Percentiles rank a stretch among this genome's conserved stretches.
Evolutionary conservation across 1,139 yeast species (phyloP).

Genomic region (Taphrina flavorubra): DNA sequence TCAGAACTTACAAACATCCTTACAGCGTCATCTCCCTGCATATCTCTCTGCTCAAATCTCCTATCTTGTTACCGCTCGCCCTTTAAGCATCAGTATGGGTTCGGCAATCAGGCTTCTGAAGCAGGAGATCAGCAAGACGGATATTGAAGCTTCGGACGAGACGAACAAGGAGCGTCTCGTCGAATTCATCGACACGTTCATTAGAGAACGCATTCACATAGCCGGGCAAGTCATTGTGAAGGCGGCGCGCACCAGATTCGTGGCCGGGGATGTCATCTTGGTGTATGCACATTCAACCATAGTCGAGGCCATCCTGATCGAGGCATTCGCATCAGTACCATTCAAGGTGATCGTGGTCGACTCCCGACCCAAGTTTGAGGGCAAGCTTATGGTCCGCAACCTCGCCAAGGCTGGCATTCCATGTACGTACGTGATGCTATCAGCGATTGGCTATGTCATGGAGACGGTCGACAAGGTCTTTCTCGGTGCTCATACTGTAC

Average conservation of each 20-base stretch:
- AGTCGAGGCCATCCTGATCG: constrained; percentile 72
- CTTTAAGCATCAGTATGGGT: constrained; percentile 93
- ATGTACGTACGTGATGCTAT: constrained; percentile 76
- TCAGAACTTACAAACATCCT: constrained; percentile 65
- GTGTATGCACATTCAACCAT: constrained; percentile 91
- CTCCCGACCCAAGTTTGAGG: constrained; percentile 95
- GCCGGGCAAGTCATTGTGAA: constrained; percentile 85
- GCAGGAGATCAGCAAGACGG: constrained; percentile 78
- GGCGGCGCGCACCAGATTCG: constrained; percentile 77
- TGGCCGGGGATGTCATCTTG: constrained; percentile 76
- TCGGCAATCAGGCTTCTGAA: constrained; percentile 96
- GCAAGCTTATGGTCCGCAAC: constrained; percentile 71
- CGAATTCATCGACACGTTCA: constrained; percentile 76
- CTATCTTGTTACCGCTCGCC: constrained; percentile 87
- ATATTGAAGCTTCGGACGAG: constrained; percentile 72
- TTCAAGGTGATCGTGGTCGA: constrained; percentile 88
- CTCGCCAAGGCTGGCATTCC: constrained; percentile 66
- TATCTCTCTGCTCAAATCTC: constrained; percentile 95
- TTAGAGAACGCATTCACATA: constrained; percentile 81
- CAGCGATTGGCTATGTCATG: constrained; percentile 75
- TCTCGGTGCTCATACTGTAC: constrained; percentile 96
- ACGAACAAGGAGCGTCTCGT: constrained; percentile 73
- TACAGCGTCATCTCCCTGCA: constrained; percentile 85
- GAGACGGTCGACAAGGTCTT: constrained; percentile 87
- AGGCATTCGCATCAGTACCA: constrained; percentile 70